Evolutionary conservation across 441 rosid species (phyloP), one percentile per base, ranked within the genome.

Genomic region (Hura crepitans): DNA sequence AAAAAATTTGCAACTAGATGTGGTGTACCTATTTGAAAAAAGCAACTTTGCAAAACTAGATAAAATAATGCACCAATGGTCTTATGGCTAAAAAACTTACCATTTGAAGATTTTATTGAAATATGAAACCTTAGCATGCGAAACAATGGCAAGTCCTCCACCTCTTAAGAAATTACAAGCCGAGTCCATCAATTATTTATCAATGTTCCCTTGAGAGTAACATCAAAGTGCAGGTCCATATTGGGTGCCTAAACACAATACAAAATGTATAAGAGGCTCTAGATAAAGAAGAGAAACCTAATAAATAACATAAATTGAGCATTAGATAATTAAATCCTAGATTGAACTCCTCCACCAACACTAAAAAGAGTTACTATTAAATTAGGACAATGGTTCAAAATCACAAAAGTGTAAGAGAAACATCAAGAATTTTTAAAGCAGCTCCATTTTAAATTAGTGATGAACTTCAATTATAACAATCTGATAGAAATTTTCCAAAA

Each of bases 211-310:
- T 15, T 94, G 90, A 0, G 91, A 85, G 77, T 82, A 93, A 73
- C 88, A 89, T 62, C 77, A 81, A 42, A 93, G 92, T 69, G 90
- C 81, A 39, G 97, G 98, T 67, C 97, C 90, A 56, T 96, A 89
- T 63, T 88, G 92, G 45, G 84, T 76, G 28, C 97, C 98, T 69
- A 76, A 84, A 71, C 88, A 93, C 53, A 93, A 79, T 46, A 93
- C 87, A 79, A 89, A 93, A 84, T 93, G 92, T 71, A 74, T 77
- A 57, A 85, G 72, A 67, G 93, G 90, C 65, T 70, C 71, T 53
- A 78, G 67, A 71, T 86, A 86, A 50, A 87, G 86, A 80, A 87
- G 86, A 66, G 85, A 74, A 65, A 81, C 85, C 93, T 91, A 74
- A 71, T 61, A 54, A 73, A 42, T n/a, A 58, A 54, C 23, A 56